Conservation (phyloP, 306 rosid species). For the Castanea mollissima region DNA sequence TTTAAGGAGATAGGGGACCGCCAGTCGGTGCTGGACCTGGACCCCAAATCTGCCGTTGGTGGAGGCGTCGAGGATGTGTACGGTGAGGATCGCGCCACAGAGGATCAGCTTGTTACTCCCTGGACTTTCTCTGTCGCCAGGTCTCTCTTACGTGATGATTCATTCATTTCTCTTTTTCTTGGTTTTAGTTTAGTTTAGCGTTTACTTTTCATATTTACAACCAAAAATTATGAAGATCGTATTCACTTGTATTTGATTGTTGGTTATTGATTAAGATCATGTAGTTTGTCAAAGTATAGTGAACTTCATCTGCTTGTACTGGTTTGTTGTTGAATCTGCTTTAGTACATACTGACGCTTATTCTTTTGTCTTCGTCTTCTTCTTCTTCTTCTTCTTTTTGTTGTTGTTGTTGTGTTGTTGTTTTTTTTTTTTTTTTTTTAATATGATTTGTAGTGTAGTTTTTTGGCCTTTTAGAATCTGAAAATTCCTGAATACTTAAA, state of each 20-base stretch:
- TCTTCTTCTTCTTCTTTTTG: too few relatives aligned
- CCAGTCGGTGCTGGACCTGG: constrained; percentile 63
- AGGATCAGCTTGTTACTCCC: constrained; percentile 84
- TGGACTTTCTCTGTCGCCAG: constrained; percentile 95
- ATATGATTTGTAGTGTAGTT: background rate
- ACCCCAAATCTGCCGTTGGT: constrained; percentile 62
- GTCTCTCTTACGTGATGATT: constrained; percentile 24
- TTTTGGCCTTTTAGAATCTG: background rate
- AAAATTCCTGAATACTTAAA: background rate
- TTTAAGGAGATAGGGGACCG: constrained; percentile 59
- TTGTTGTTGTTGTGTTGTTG: too few relatives aligned
- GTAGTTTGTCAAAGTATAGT: background rate
- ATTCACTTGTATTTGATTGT: too few relatives aligned
- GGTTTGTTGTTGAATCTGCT: background rate
- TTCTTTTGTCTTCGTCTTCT: too few relatives aligned
- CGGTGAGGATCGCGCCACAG: constrained; percentile 92
- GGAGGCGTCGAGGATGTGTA: constrained; percentile 87
- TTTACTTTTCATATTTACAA: too few relatives aligned
- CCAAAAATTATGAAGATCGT: too few relatives aligned
- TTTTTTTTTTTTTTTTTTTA: background rate
- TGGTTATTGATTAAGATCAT: background rate
- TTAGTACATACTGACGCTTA: background rate
- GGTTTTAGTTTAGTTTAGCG: background rate
- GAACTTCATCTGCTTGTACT: background rate
- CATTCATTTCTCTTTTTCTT: background rate